phyloP scores from a whole-genome alignment of 345 rosid genomes.

The Adansonia digitata region DNA sequence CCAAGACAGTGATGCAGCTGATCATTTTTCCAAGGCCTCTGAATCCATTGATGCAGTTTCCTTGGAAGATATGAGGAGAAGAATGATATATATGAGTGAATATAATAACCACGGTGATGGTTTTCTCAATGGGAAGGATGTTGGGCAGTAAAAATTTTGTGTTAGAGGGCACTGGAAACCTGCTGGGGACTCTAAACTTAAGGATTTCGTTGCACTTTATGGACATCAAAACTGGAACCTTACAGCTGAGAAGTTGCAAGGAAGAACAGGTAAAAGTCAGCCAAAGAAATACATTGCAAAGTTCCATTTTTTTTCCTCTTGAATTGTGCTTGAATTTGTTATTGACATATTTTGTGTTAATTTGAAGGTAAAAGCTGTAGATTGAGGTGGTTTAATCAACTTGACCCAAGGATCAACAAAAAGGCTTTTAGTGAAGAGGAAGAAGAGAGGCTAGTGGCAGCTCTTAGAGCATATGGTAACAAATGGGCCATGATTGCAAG shows the following conservation, averaged over 20 bases:
- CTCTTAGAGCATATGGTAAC: constrained; percentile 58
- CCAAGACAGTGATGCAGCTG: not conserved
- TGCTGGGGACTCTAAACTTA: constrained; percentile 38
- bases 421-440: constrained; percentile 39
- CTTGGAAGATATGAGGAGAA: no score
- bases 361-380: constrained; percentile 45
- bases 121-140: not conserved
- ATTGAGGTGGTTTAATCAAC: constrained; percentile 48
- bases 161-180: constrained; percentile 44
- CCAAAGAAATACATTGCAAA: no score
- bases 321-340: no score
- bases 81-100: no score
- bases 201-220: constrained; percentile 37
- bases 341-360: not conserved
- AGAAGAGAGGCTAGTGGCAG: constrained; percentile 46
- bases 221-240: constrained; percentile 47
- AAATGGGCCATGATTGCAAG: constrained; percentile 63
- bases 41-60: no score
- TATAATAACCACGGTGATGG: no score
- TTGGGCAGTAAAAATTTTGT: constrained; percentile 23
- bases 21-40: not conserved
- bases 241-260: constrained; percentile 36
- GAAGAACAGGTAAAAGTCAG: constrained; percentile 35
- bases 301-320: no score
- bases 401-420: constrained; percentile 42